phyloP scores from a whole-genome alignment of 139 green algal genomes.

The Coccomyxa sp. region DNA sequence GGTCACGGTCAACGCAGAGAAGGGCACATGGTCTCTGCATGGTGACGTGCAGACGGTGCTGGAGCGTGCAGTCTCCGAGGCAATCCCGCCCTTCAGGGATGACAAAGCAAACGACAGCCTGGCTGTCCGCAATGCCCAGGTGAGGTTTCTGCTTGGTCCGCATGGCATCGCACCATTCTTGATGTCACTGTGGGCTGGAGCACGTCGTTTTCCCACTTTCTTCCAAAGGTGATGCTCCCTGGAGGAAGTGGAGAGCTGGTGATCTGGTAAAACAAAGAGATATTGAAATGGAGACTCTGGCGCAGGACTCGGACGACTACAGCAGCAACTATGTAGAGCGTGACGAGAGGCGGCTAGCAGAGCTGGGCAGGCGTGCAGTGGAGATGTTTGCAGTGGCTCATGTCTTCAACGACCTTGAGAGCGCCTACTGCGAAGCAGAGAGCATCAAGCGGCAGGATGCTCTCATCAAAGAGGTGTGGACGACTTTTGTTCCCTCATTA shows the following conservation, averaged over 20 bases:
- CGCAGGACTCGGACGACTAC: conserved; percentile 45
- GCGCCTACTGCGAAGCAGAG: conserved; percentile 77
- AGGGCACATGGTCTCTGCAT: conserved; percentile 46
- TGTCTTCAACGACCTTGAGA: conserved; percentile 76
- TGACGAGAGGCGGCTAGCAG: conserved; percentile 86
- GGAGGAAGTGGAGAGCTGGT: too few species aligned
- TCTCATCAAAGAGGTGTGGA: conserved; percentile 73
- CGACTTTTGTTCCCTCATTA: too few species aligned
- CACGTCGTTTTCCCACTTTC: too few species aligned
- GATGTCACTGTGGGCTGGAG: too few species aligned
- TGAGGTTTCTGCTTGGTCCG: background rate
- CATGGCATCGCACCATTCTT: too few species aligned
- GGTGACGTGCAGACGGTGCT: conserved; percentile 54
- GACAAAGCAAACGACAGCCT: conserved; percentile 47
- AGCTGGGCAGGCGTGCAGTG: conserved; percentile 83
- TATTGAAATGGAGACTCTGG: background rate
- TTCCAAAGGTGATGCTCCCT: too few species aligned
- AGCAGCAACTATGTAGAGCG: conserved; percentile 73
- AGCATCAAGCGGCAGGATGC: conserved; percentile 83
- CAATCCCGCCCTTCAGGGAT: conserved; percentile 55
- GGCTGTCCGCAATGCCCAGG: conserved; percentile 12
- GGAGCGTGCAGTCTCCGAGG: conserved; percentile 47
- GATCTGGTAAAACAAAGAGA: too few species aligned
- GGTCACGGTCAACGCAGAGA: conserved; percentile 44
- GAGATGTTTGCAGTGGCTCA: conserved; percentile 90